Conservation (phyloP, 208 protist genomes). For the Crithidia sp. region DNA sequence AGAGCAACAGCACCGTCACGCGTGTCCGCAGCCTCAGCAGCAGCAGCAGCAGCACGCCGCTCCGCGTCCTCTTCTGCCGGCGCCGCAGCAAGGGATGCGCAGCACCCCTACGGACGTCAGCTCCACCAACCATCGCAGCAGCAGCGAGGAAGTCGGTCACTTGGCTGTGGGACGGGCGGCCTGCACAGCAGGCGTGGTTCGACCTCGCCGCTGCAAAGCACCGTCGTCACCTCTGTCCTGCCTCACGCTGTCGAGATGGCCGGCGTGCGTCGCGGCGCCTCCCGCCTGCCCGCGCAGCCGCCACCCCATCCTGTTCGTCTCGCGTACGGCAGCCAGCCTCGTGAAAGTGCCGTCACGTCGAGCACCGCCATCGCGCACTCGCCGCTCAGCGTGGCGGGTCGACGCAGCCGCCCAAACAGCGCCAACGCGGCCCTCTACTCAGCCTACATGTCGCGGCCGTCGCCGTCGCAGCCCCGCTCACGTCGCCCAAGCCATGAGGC, state of each 20-base stretch:
- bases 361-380: not conserved
- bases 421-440: constrained; percentile 14
- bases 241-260: constrained; percentile 51
- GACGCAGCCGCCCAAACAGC: constrained; percentile 3
- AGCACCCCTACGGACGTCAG: not conserved
- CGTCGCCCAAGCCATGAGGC: not conserved
- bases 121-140: not conserved
- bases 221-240: constrained; percentile 70
- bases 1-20: not conserved
- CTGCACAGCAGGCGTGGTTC: constrained; percentile 3
- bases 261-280: constrained; percentile 5
- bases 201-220: constrained; percentile 36
- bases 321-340: not conserved
- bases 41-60: not conserved
- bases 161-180: not conserved
- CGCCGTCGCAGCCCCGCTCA: not conserved
- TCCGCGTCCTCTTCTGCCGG: not conserved
- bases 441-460: constrained; percentile 1
- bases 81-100: not conserved
- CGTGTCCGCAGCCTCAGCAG: not conserved
- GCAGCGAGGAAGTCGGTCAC: not conserved
- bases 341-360: not conserved
- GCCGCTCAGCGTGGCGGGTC: not conserved
- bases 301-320: not conserved
- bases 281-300: not conserved